These are phyloP conservation scores for Eucalyptus fibrosa DNA, from an alignment of 345 rosid species.

Conservation along the genomic window DNA sequence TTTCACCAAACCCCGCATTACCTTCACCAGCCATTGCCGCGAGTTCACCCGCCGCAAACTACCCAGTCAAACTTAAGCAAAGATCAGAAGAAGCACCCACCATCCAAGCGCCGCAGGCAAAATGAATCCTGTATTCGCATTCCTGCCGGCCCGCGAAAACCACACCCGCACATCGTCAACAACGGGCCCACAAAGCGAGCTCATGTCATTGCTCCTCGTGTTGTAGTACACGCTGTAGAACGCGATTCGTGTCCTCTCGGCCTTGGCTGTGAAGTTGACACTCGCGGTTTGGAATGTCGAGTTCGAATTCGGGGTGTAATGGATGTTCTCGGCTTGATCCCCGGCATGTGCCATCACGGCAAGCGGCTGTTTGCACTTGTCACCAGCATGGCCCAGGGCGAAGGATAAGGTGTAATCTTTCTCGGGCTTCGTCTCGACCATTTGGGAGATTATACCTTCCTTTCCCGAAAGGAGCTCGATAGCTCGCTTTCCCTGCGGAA, in stretches of 20 bases:
- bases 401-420: slow-evolving; percentile 48
- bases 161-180: slow-evolving; percentile 84
- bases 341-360: slow-evolving; percentile 93
- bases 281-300: slow-evolving; percentile 43
- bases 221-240: slow-evolving; percentile 92
- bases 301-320: slow-evolving; percentile 69
- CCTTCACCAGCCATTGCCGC: neutral
- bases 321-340: slow-evolving; percentile 74
- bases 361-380: slow-evolving; percentile 82
- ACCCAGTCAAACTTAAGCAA: slow-evolving; percentile 2
- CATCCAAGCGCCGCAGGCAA: slow-evolving; percentile 10
- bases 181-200: slow-evolving; percentile 96
- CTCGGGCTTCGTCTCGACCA: slow-evolving; percentile 65
- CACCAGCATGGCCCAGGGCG: slow-evolving; percentile 74
- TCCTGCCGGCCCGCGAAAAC: slow-evolving; percentile 34
- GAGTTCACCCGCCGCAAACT: neutral
- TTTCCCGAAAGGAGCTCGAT: slow-evolving; percentile 83
- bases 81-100: slow-evolving; percentile 14
- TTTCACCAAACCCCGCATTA: neutral
- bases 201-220: slow-evolving; percentile 88
- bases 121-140: slow-evolving; percentile 7
- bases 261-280: slow-evolving; percentile 81
- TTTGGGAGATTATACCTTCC: slow-evolving; percentile 93
- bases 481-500: slow-evolving; percentile 84
- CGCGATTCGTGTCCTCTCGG: slow-evolving; percentile 79